Conservation (phyloP, 2,329 filamentous ascomycete species). For the Conoideocrella luteorostrata region DNA sequence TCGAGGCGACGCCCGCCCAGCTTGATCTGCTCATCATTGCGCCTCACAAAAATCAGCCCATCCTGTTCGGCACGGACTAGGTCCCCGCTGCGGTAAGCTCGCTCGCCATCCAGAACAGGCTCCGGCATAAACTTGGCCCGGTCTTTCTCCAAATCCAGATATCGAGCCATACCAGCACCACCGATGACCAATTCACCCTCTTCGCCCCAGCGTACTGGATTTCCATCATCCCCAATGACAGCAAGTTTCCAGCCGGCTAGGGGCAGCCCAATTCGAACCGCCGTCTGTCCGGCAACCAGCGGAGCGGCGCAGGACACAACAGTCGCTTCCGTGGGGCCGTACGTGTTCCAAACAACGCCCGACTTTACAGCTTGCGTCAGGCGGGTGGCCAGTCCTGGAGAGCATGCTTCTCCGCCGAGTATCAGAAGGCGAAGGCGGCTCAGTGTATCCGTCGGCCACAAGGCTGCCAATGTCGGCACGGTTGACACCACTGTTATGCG, state of each 20-base stretch:
- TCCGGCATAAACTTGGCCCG: conserved; percentile 12
- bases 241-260: conserved; percentile 15
- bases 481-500: conserved; percentile 15
- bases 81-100: conserved; percentile 18
- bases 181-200: conserved; percentile 15
- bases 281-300: conserved; percentile 9
- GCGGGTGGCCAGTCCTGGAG: conserved; percentile 11
- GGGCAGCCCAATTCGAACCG: conserved; percentile 14
- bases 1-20: conserved; percentile 21
- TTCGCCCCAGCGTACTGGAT: conserved; percentile 29
- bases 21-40: conserved; percentile 22
- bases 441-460: conserved; percentile 14
- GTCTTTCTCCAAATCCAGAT: conserved; percentile 13
- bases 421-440: conserved; percentile 12
- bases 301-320: conserved; percentile 15
- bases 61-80: conserved; percentile 15
- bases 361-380: conserved; percentile 11
- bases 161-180: conserved; percentile 14
- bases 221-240: conserved; percentile 30
- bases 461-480: conserved; percentile 14
- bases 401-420: conserved; percentile 17
- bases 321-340: conserved; percentile 17
- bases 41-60: conserved; percentile 16
- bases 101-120: conserved; percentile 10
- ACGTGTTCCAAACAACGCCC: conserved; percentile 14